phyloP scores from a whole-genome alignment of 176 grass and related monocot genomes.

The Puya raimondii region DNA sequence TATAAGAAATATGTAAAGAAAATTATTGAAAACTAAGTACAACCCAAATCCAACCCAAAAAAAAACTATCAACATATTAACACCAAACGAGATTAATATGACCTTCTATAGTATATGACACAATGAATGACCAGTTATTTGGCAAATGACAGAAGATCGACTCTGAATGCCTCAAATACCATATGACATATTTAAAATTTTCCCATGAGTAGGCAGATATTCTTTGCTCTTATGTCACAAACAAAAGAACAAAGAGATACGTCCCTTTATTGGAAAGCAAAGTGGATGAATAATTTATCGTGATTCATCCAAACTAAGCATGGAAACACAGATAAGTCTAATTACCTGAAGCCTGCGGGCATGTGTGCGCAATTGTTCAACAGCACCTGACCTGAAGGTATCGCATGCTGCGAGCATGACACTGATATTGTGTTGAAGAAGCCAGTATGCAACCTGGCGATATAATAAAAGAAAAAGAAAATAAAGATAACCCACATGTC shows the following conservation, averaged over 20 bases:
- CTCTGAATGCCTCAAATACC: not conserved
- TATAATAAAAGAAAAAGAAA: not conserved
- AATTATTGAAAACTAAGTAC: not conserved
- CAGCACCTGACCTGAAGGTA: conserved; percentile 85
- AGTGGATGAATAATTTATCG: not conserved
- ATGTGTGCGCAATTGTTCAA: conserved; percentile 48
- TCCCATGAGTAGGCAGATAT: not conserved
- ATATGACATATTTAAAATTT: not conserved
- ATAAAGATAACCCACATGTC: not conserved
- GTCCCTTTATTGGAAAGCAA: not conserved
- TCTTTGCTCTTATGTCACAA: not conserved
- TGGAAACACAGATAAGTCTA: not conserved
- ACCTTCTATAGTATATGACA: not conserved
- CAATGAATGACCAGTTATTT: not conserved
- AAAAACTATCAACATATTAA: not conserved
- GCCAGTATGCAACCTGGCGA: conserved; percentile 86
- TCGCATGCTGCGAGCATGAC: conserved; percentile 87
- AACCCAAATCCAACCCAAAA: not conserved
- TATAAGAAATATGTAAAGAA: not conserved
- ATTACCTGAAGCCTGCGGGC: conserved; percentile 48
- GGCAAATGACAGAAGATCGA: not conserved
- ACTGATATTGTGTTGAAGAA: conserved; percentile 83
- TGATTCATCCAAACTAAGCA: too few species aligned
- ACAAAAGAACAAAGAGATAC: not conserved
- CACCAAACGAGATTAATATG: not conserved